Evolutionary conservation across 192 early-diverging fungal genomes (phyloP), one percentile per base, ranked within the genome.

Genomic region (Backusella mclennaniae): DNA sequence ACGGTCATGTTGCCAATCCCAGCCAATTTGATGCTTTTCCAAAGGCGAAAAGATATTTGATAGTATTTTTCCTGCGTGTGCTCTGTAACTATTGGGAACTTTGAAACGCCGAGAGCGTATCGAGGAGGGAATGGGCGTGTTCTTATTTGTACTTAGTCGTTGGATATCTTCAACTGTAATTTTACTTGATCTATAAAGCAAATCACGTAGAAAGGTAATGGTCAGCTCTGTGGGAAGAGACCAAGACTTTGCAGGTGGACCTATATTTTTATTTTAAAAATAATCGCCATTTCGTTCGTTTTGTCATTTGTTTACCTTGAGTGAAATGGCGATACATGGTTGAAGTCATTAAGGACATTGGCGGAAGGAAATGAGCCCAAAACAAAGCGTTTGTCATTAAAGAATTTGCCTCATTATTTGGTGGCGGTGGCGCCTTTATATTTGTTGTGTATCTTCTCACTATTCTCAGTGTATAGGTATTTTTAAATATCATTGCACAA

Each of bases 221-320:
- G 73, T 52, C 19, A 89, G 17, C 21, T 81, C 77, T 39, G 82
- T 77, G 11, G 76, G 69, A 12, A 82, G 77, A n/a, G 76, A 31
- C 87, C 87, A 89, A 5, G 83, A 85, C 4, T 80, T 81, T 29
- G 80, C 74, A n/a, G 83, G 82, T 23, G 87, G 87, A 5, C 87
- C 87, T 78, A 59, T 59, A 12, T 23, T 26, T n/a, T 7, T 56
- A n/a, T 26, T 35, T 15, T 15, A 42, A 39, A 33, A 33, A 17
- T 6, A 67, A 39, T 11, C 38, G 38, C 11, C 38, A 12, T 39
- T 39, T 39, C 9, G 38, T 26, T 7, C 33, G 33, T 33, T 33
- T 33, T 33, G 33, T 33, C 2, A 3, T 73, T 66, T 17, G 31
- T 2, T 35, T 71, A 78, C 77, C 77, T 78, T 73, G 66, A 7